These are phyloP conservation scores for Gastrolobium villosum DNA, from an alignment of 306 rosid genomes.

Conservation along the genomic window DNA sequence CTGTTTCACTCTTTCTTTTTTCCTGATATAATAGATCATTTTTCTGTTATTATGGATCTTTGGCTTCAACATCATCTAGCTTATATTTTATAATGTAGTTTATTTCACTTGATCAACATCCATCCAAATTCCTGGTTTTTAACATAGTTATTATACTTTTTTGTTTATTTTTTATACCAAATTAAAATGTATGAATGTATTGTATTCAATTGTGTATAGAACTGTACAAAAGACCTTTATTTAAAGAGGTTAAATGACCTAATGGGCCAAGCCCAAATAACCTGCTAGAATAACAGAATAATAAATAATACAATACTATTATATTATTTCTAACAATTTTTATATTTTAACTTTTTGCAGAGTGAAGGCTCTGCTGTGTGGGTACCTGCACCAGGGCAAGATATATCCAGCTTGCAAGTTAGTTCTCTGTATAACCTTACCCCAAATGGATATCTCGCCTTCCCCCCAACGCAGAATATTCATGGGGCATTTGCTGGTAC, in stretches of 20 bases:
- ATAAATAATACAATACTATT: no score
- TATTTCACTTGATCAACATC: constrained; percentile 25
- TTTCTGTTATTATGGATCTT: constrained; percentile 1
- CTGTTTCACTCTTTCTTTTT: constrained; percentile 16
- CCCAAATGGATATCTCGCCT: constrained; percentile 69
- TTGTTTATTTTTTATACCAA: no score
- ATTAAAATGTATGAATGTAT: no score
- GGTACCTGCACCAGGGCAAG: constrained; percentile 84
- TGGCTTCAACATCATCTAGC: constrained; percentile 18
- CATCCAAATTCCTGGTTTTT: constrained; percentile 14
- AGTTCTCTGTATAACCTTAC: constrained; percentile 73
- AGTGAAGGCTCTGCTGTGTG: constrained; percentile 79
- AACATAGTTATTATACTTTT: neutral
- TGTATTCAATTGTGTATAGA: no score
- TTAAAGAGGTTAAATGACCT: no score
- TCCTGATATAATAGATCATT: constrained; percentile 33
- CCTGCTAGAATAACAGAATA: no score
- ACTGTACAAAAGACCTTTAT: no score
- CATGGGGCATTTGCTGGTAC: constrained; percentile 69
- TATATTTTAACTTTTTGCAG: constrained; percentile 43
- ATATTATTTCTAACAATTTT: no score
- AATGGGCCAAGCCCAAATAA: no score
- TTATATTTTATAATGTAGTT: constrained; percentile 5
- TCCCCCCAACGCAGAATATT: constrained; percentile 68
- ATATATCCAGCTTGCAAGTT: constrained; percentile 68